These are phyloP conservation scores for Citrus sp. DNA, from an alignment of 345 rosid species.

Conservation along the genomic window DNA sequence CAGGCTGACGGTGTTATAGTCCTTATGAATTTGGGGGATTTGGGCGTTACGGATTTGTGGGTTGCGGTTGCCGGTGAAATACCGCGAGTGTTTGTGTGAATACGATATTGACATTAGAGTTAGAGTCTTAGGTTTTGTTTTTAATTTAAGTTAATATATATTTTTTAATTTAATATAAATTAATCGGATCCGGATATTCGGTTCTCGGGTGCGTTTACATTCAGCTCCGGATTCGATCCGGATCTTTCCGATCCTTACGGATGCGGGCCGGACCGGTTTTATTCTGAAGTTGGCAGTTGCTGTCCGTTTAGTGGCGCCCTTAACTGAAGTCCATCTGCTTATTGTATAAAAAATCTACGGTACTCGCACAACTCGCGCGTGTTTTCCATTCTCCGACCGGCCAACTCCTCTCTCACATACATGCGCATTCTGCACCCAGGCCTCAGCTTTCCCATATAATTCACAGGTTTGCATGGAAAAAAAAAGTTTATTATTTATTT, in stretches of 20 bases:
- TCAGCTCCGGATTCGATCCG: rapidly evolving
- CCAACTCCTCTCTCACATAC: neutral
- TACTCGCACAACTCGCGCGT: slow-evolving; percentile 3
- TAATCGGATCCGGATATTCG: rapidly evolving
- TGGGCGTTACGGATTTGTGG: too few species aligned
- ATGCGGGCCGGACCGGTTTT: too few species aligned
- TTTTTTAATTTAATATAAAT: too few species aligned
- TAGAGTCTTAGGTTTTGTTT: too few species aligned
- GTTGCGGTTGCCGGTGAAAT: too few species aligned
- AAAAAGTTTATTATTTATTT: too few species aligned
- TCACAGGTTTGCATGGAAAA: neutral
- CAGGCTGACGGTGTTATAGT: rapidly evolving
- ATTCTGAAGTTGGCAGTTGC: neutral
- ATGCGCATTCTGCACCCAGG: neutral
- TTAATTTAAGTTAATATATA: too few species aligned
- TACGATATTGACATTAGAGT: too few species aligned
- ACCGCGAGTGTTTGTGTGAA: rapidly evolving
- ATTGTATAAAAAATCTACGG: neutral
- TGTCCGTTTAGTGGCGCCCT: neutral
- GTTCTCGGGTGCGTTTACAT: rapidly evolving
- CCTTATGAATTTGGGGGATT: too few species aligned
- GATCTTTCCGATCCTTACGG: too few species aligned
- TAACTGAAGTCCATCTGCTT: neutral
- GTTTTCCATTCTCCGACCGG: slow-evolving; percentile 4
- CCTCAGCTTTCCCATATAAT: neutral